These are phyloP conservation scores for Hypocreales sp. DNA, from an alignment of 2,329 filamentous ascomycete genomes.

Conservation along the genomic window DNA sequence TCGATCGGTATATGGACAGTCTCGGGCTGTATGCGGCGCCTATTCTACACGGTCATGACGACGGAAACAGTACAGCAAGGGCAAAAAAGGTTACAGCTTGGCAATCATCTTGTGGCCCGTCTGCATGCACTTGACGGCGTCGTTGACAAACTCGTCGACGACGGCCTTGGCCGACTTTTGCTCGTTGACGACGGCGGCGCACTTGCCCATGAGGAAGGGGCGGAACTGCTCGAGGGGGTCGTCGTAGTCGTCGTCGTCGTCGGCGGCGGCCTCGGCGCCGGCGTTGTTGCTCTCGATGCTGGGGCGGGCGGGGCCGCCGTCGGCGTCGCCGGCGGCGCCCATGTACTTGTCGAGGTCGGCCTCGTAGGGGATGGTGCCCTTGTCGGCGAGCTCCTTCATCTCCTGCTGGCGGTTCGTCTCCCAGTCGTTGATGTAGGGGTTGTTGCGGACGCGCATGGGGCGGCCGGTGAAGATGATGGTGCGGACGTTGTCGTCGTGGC, in stretches of 20 bases:
- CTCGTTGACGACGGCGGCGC: constrained; percentile 83
- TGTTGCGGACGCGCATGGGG: constrained; percentile 83
- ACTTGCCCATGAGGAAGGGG: constrained; percentile 94
- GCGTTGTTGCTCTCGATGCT: constrained; percentile 39
- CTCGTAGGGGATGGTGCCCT: constrained; percentile 89
- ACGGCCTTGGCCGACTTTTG: constrained; percentile 82
- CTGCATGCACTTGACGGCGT: constrained; percentile 58
- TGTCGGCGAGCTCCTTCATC: constrained; percentile 80
- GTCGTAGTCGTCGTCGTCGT: constrained; percentile 59
- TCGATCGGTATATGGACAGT: no score
- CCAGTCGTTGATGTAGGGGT: constrained; percentile 91
- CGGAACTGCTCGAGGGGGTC: constrained; percentile 84
- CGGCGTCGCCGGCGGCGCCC: constrained; percentile 37
- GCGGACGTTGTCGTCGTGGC: constrained; percentile 90
- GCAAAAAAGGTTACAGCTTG: constrained; percentile 42
- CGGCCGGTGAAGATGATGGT: constrained; percentile 98
- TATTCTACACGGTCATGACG: no score
- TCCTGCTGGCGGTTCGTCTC: constrained; percentile 79
- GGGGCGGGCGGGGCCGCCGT: constrained; percentile 49
- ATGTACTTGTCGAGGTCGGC: constrained; percentile 76
- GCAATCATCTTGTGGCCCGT: constrained; percentile 52
- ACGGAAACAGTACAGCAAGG: background rate
- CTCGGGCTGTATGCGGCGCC: no score
- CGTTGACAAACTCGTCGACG: constrained; percentile 82
- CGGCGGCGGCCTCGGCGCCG: constrained; percentile 41